Percentiles rank a stretch among this genome's conserved stretches.
phyloP scores from a whole-genome alignment of 2,329 filamentous ascomycete species.

The Diaporthe vaccinii region DNA sequence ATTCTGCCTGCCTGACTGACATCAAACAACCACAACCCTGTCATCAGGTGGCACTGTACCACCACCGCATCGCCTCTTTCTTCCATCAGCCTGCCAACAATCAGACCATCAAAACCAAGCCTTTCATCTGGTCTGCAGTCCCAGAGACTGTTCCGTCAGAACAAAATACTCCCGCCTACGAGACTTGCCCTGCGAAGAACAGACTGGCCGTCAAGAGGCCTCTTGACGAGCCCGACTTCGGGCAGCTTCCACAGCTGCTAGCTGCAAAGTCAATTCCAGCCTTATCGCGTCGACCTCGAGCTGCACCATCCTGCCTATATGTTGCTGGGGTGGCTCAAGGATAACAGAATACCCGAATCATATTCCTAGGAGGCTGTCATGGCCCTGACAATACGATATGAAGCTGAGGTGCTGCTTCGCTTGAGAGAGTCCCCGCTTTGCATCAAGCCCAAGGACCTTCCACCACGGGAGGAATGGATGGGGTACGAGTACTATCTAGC shows the following conservation, averaged over 20 bases:
- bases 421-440: conserved; percentile 88
- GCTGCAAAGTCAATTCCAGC: conserved; percentile 21
- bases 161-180: neutral
- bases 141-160: neutral
- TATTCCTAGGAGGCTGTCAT: conserved; percentile 29
- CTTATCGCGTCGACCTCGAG: neutral
- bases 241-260: conserved; percentile 30
- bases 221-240: conserved; percentile 27
- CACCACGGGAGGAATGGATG: conserved; percentile 95
- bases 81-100: conserved; percentile 15
- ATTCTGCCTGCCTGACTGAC: neutral
- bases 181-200: neutral
- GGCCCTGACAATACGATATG: conserved; percentile 75
- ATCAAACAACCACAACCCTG: conserved; percentile 4
- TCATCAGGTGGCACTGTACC: conserved; percentile 17
- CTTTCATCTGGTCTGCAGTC: neutral
- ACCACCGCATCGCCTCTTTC: conserved; percentile 9
- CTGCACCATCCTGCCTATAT: conserved; percentile 2
- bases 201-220: conserved; percentile 7
- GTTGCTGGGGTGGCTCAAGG: conserved; percentile 18
- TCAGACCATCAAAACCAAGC: neutral
- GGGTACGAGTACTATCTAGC: conserved; percentile 69
- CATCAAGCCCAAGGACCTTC: conserved; percentile 81
- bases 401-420: conserved; percentile 80
- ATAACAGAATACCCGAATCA: neutral